Evolutionary conservation across 2,329 filamentous ascomycete species (phyloP).

Genomic region (Pyrenochaeta sp.): DNA sequence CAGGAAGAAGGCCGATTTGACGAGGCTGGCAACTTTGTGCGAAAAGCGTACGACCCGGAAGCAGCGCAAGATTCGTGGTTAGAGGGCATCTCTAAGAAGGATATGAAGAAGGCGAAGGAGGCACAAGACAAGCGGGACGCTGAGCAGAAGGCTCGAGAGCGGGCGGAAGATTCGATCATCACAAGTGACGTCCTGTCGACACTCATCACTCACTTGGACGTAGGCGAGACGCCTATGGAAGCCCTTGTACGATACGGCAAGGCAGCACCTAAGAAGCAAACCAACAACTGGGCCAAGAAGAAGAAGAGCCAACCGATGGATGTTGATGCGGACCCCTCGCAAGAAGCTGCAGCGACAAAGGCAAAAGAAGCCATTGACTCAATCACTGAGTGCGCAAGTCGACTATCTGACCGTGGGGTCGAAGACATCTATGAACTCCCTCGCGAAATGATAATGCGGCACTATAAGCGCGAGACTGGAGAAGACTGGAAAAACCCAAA

Average conservation of each 20-base stretch:
- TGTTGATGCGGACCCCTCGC: conserved; percentile 65
- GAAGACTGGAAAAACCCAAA: conserved; percentile 77
- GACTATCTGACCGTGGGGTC: conserved; percentile 81
- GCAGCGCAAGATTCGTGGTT: conserved; percentile 92
- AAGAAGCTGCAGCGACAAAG: conserved; percentile 73
- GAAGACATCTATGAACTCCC: conserved; percentile 92
- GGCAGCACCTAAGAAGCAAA: conserved; percentile 58
- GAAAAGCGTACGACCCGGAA: conserved; percentile 88
- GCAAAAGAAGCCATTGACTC: conserved; percentile 78
- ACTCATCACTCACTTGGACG: conserved; percentile 77
- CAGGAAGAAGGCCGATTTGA: conserved; percentile 95
- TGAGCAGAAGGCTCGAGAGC: conserved; percentile 74
- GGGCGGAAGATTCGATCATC: conserved; percentile 77
- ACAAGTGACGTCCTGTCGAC: conserved; percentile 76
- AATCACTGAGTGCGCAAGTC: conserved; percentile 90
- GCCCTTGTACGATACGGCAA: conserved; percentile 83
- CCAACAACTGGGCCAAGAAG: conserved; percentile 57
- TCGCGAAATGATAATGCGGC: conserved; percentile 81
- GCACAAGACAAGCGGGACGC: conserved; percentile 86
- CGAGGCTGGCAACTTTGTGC: conserved; percentile 87
- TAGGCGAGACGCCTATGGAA: conserved; percentile 86
- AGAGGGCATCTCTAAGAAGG: conserved; percentile 90
- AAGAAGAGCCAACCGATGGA: conserved; percentile 70
- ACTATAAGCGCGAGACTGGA: conserved; percentile 85
- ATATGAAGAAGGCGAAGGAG: conserved; percentile 86